These are phyloP conservation scores for Rhizodiscina lignyota DNA, from an alignment of 495 filamentous ascomycete species.

Conservation along the genomic window DNA sequence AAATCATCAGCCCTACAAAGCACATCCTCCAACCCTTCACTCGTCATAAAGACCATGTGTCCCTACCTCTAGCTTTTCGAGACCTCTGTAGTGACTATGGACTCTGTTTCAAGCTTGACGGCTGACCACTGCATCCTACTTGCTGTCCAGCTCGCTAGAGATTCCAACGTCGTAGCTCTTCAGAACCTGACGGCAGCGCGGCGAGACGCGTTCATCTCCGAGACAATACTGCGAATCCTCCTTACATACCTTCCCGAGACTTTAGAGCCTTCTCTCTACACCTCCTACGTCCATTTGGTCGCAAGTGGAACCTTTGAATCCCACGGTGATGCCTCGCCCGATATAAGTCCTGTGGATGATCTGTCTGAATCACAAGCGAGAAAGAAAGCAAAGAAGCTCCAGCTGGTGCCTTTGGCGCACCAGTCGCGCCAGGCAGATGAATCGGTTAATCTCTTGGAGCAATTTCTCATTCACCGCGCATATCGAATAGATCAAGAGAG, in stretches of 20 bases:
- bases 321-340: conserved; percentile 13
- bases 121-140: conserved; percentile 48
- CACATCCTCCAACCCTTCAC: too few relatives aligned
- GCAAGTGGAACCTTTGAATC: conserved; percentile 26
- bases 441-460: conserved; percentile 38
- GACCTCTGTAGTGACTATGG: too few relatives aligned
- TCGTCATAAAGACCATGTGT: too few relatives aligned
- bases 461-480: conserved; percentile 62
- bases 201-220: conserved; percentile 40
- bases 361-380: conserved; percentile 48
- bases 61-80: too few relatives aligned
- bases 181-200: conserved; percentile 42
- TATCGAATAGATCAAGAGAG: conserved; percentile 64
- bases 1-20: too few relatives aligned
- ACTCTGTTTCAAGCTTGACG: too few relatives aligned
- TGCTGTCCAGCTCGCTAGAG: conserved; percentile 40
- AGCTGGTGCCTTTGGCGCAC: conserved; percentile 39
- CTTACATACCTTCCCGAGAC: conserved; percentile 76
- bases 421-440: conserved; percentile 18
- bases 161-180: conserved; percentile 43
- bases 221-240: conserved; percentile 60
- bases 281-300: conserved; percentile 30
- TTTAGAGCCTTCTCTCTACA: conserved; percentile 46
- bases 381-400: conserved; percentile 53
- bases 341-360: conserved; percentile 41